A percentile compares a stretch with the other conserved stretches of the same genome.
Evolutionary conservation across 2,329 filamentous ascomycete species (phyloP).

Genomic region (Arthrobotrys sinensis): DNA sequence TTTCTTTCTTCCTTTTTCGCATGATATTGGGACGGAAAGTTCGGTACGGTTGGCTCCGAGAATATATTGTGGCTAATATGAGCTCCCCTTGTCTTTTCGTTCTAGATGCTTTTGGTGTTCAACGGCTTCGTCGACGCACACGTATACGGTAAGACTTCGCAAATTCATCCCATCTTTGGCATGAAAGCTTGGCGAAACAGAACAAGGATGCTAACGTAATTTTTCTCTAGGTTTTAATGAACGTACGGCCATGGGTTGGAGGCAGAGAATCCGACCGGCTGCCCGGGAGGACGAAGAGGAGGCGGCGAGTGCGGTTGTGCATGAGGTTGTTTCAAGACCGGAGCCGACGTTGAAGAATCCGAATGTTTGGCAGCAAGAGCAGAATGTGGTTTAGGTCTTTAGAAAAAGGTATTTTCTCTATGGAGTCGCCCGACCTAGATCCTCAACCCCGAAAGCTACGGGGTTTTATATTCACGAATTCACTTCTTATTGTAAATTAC

Average conservation of each 20-base stretch:
- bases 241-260: constrained; percentile 56
- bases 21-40: neutral
- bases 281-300: constrained; percentile 16
- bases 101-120: constrained; percentile 54
- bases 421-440: too few relatives aligned
- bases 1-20: neutral
- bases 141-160: constrained; percentile 47
- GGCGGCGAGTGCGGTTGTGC: constrained; percentile 3
- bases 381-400: constrained; percentile 2
- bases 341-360: constrained; percentile 34
- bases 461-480: too few relatives aligned
- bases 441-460: neutral
- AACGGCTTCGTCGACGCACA: constrained; percentile 59
- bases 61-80: constrained; percentile 58
- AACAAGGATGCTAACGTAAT: constrained; percentile 47
- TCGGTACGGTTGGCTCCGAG: constrained; percentile 53
- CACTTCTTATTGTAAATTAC: neutral
- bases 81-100: neutral
- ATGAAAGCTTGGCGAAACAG: neutral
- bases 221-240: constrained; percentile 50
- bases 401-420: neutral
- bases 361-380: constrained; percentile 28
- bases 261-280: constrained; percentile 36
- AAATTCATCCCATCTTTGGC: constrained; percentile 18
- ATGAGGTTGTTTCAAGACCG: constrained; percentile 53